Conservation (phyloP, 139 green algal genomes). For the Gonium pectorale region DNA sequence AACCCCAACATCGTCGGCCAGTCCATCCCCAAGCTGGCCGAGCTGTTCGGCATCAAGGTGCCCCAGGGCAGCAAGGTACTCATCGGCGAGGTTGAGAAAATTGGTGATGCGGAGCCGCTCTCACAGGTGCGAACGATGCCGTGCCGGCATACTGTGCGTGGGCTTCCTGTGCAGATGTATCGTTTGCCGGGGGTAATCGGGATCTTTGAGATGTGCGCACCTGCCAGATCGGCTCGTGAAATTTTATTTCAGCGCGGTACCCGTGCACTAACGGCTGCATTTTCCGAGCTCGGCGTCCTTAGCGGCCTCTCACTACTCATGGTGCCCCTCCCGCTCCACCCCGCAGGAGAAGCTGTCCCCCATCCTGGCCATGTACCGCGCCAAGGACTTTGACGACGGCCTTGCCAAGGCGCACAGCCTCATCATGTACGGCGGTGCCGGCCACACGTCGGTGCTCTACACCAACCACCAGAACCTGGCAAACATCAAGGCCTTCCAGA, state of each 20-base stretch:
- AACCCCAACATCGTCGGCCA: slow-evolving; percentile 79
- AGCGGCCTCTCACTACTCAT: no score
- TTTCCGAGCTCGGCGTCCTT: no score
- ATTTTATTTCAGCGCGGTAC: no score
- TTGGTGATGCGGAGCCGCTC: slow-evolving; percentile 71
- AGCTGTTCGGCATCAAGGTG: slow-evolving; percentile 77
- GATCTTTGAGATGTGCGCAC: no score
- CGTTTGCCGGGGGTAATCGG: no score
- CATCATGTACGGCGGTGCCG: slow-evolving; percentile 67
- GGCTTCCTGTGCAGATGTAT: no score
- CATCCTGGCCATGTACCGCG: slow-evolving; percentile 66
- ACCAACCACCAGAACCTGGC: slow-evolving; percentile 68
- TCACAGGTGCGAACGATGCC: slow-evolving; percentile 32
- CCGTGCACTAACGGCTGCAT: no score
- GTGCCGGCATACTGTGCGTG: no score
- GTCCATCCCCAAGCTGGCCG: slow-evolving; percentile 64
- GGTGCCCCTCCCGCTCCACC: no score
- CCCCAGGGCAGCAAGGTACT: slow-evolving; percentile 64
- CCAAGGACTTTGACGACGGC: slow-evolving; percentile 55
- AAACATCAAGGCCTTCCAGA: slow-evolving; percentile 62
- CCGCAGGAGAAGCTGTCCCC: slow-evolving; percentile 80
- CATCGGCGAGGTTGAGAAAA: slow-evolving; percentile 62
- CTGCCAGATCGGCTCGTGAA: no score
- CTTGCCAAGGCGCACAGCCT: slow-evolving; percentile 63
- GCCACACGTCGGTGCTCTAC: slow-evolving; percentile 74